phyloP scores from a whole-genome alignment of 441 rosid genomes.

The Gossypium davidsonii region DNA sequence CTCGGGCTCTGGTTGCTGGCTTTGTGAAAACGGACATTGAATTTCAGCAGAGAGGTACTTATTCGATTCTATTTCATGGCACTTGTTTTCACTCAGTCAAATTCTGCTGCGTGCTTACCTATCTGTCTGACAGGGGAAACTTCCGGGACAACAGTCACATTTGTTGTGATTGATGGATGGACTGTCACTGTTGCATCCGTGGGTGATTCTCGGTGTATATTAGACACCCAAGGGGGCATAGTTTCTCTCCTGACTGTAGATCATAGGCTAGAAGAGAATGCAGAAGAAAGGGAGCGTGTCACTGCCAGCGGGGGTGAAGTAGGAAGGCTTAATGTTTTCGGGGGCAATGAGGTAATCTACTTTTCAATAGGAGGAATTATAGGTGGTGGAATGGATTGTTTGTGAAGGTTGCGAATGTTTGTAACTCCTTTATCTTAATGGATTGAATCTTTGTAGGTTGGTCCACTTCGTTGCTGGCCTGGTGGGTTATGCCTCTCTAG shows the following conservation, averaged over 20 bases:
- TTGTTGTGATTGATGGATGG: slow-evolving; percentile 93
- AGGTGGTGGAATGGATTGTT: slow-evolving; percentile 1
- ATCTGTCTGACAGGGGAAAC: slow-evolving; percentile 67
- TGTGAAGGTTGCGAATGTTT: slow-evolving; percentile 4
- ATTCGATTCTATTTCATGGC: neutral
- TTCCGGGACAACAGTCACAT: slow-evolving; percentile 95
- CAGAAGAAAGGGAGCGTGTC: slow-evolving; percentile 92
- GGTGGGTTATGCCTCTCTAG: slow-evolving; percentile 97
- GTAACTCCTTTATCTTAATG: neutral
- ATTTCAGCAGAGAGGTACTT: slow-evolving; percentile 80
- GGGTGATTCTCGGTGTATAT: slow-evolving; percentile 94
- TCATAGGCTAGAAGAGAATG: slow-evolving; percentile 93
- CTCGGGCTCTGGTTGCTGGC: slow-evolving; percentile 90
- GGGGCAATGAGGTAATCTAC: slow-evolving; percentile 76
- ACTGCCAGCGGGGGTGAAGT: slow-evolving; percentile 99
- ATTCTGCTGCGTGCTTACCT: slow-evolving; percentile 10
- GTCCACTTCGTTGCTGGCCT: slow-evolving; percentile 98
- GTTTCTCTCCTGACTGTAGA: slow-evolving; percentile 91
- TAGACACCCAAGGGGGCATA: slow-evolving; percentile 87
- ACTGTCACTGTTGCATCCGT: slow-evolving; percentile 95
- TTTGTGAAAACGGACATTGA: slow-evolving; percentile 97
- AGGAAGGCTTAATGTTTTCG: slow-evolving; percentile 84
- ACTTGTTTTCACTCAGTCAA: slow-evolving; percentile 8
- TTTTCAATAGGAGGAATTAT: neutral
- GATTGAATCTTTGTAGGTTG: slow-evolving; percentile 52